Percentiles rank a stretch among this genome's conserved stretches.
Conservation (phyloP, 2,329 filamentous ascomycete species). For the Aspergillus uvarum region DNA sequence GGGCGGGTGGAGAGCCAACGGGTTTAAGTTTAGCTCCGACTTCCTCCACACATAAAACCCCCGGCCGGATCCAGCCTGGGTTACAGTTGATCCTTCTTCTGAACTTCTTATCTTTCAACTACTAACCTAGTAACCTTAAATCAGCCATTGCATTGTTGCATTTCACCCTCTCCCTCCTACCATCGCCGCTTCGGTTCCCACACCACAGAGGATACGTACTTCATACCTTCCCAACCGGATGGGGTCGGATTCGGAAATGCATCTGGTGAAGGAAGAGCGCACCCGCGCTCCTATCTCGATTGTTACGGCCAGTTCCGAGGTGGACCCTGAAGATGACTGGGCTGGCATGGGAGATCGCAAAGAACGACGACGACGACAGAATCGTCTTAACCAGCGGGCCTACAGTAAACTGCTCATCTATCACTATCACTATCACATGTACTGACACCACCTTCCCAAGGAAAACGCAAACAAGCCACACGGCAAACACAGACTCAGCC, state of each 20-base stretch:
- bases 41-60: background rate
- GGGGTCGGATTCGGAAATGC: background rate
- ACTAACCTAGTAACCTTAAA: background rate
- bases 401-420: constrained; percentile 21
- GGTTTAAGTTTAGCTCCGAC: background rate
- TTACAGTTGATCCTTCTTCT: no score
- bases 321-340: constrained; percentile 25
- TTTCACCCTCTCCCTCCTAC: background rate
- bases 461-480: constrained; percentile 22
- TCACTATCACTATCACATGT: background rate
- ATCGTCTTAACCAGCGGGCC: constrained; percentile 34
- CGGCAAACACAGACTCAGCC: background rate
- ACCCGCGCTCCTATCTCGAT: background rate
- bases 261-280: background rate
- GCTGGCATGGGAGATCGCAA: constrained; percentile 25
- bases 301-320: background rate
- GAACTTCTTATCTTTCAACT: background rate
- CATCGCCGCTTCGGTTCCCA: background rate
- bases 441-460: constrained; percentile 5
- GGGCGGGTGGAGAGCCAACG: background rate
- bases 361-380: constrained; percentile 31
- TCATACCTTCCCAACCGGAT: background rate
- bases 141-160: background rate
- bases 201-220: background rate
- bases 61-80: background rate